These are phyloP conservation scores for Colletotrichum caudatum DNA, from an alignment of 2,329 filamentous ascomycete species.

Conservation along the genomic window DNA sequence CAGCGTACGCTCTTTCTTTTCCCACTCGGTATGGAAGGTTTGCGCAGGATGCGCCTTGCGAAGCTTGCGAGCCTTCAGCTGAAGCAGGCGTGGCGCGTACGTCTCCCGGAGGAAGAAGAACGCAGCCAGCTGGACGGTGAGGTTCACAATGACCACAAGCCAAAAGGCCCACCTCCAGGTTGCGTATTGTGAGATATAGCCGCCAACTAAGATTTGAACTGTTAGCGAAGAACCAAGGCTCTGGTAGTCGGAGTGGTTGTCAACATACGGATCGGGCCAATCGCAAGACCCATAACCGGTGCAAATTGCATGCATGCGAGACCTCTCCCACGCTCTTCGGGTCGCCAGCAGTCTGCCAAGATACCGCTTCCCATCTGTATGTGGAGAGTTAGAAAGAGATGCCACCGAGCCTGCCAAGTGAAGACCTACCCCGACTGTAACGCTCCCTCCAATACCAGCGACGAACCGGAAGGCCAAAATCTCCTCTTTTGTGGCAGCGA, in stretches of 20 bases:
- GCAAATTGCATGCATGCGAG: conserved; percentile 54
- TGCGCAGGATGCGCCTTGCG: conserved; percentile 50
- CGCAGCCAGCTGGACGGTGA: conserved; percentile 50
- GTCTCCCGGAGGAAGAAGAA: conserved; percentile 54
- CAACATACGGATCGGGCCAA: conserved; percentile 60
- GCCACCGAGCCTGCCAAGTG: neutral
- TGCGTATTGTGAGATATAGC: conserved; percentile 52
- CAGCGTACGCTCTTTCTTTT: conserved; percentile 50
- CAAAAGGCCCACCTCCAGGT: conserved; percentile 62
- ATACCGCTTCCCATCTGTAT: conserved; percentile 61
- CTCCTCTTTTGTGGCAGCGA: conserved; percentile 53
- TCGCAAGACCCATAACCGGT: conserved; percentile 54
- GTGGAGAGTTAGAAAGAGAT: conserved; percentile 54
- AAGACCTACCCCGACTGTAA: conserved; percentile 60
- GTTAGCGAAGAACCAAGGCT: neutral
- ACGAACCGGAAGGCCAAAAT: conserved; percentile 61
- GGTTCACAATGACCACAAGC: conserved; percentile 57
- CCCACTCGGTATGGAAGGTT: conserved; percentile 52
- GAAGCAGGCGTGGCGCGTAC: conserved; percentile 52
- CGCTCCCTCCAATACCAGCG: conserved; percentile 65
- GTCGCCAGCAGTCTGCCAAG: conserved; percentile 59
- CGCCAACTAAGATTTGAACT: conserved; percentile 47
- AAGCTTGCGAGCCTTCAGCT: conserved; percentile 48
- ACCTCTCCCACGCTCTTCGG: conserved; percentile 59
- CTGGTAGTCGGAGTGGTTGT: too few relatives aligned